Evolutionary conservation across 345 rosid genomes (phyloP), one percentile per base, ranked within the genome.

Genomic region (Angophora floribunda): DNA sequence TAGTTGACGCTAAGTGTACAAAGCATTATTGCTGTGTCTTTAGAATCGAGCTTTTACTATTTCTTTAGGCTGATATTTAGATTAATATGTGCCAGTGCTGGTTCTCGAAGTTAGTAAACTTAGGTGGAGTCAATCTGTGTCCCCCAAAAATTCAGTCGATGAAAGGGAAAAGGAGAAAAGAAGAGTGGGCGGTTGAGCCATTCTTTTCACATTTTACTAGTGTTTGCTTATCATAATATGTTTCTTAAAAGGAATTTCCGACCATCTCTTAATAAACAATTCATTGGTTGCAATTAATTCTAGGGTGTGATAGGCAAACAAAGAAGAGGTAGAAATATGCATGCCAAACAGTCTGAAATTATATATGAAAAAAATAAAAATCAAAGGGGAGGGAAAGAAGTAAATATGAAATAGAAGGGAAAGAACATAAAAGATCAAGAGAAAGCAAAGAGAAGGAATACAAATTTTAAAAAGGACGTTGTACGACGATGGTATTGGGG

Each of bases 1-100:
- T 24, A 0, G 65, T 24, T 24, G n/a, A 59, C 0, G n/a, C 13
- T 24, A 24, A 59, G 0, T 0, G 24, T 59, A 12, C 65, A 2
- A 59, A 59, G 65, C 65, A 24, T 24, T 1, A 0, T 59, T 10
- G 65, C n/a, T 0, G 63, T 0, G 11, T 57, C 63, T 57, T 57
- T 2, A 24, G n/a, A 57, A 57, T 57, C 63, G 13, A 57, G 13
- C n/a, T 57, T 24, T 24, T 57, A 0, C 0, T 57, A 24, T 57
- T 57, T 0, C 6, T 57, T 57, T 24, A 57, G 63, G n/a, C 4
- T 13, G 63, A 57, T 24, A 57, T 24, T 57, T 57, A 57, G 63
- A 57, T 57, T 57, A 57, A 3, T 0, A 57, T 10, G 63, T 57
- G 13, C 63, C 24, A 9, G 63, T 0, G 63, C 63, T 57, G 13